phyloP scores from a whole-genome alignment of 2,329 filamentous ascomycete genomes.

The Aspergillus sp. region DNA sequence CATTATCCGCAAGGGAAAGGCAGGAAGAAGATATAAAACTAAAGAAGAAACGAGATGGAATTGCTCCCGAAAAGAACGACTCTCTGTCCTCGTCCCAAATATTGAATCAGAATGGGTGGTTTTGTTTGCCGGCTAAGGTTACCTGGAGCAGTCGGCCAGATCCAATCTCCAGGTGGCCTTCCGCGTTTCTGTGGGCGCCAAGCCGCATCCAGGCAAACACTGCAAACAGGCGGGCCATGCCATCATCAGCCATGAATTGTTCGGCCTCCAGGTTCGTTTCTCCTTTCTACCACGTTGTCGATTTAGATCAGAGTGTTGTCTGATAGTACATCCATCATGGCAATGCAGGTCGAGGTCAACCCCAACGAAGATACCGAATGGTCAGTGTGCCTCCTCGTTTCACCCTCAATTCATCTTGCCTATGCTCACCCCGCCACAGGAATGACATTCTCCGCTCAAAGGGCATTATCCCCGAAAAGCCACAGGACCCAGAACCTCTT shows the following conservation, averaged over 20 bases:
- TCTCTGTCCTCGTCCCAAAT: background rate
- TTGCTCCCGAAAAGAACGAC: background rate
- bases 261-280: background rate
- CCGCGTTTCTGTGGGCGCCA: constrained; percentile 27
- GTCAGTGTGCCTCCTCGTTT: constrained; percentile 43
- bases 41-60: background rate
- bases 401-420: constrained; percentile 8
- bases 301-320: background rate
- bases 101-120: background rate
- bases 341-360: constrained; percentile 75
- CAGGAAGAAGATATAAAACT: background rate
- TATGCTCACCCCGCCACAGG: constrained; percentile 49
- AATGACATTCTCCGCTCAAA: constrained; percentile 98
- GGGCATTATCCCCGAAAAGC: constrained; percentile 95
- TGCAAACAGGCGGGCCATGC: constrained; percentile 31
- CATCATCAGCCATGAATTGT: no score
- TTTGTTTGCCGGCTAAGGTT: no score
- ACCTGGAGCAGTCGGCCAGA: no score
- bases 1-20: constrained; percentile 19
- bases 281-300: background rate
- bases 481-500: constrained; percentile 88
- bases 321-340: constrained; percentile 14
- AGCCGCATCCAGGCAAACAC: constrained; percentile 28
- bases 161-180: constrained; percentile 36
- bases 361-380: constrained; percentile 98